phyloP scores from a whole-genome alignment of 495 filamentous ascomycete species.

The Penicillium fimorum region DNA sequence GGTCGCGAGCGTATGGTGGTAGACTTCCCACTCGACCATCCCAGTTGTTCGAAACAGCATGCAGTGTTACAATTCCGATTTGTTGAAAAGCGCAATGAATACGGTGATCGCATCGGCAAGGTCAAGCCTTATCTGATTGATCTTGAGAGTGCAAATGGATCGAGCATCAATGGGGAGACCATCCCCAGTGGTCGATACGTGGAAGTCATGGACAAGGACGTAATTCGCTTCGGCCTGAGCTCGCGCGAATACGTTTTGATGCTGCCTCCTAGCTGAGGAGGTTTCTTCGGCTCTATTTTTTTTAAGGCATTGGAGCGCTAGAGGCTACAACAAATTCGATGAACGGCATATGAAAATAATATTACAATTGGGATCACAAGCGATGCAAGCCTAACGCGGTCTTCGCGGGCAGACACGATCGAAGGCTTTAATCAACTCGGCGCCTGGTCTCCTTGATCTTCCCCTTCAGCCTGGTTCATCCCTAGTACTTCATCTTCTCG shows the following conservation, averaged over 20 bases:
- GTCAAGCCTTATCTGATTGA: slow-evolving; percentile 93
- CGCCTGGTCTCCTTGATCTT: slow-evolving; percentile 40
- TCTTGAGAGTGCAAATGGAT: slow-evolving; percentile 91
- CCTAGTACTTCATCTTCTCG: slow-evolving; percentile 37
- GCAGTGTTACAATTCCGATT: slow-evolving; percentile 92
- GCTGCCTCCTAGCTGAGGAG: slow-evolving; percentile 45
- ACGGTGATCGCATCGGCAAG: slow-evolving; percentile 72
- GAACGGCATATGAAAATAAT: background rate
- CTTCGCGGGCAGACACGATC: background rate
- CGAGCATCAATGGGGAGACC: slow-evolving; percentile 71
- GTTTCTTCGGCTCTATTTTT: background rate
- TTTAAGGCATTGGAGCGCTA: background rate
- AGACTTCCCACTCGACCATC: slow-evolving; percentile 83
- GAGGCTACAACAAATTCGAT: background rate
- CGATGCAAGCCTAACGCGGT: background rate
- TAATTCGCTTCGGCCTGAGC: slow-evolving; percentile 83
- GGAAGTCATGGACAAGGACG: slow-evolving; percentile 83
- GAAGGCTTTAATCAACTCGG: slow-evolving; percentile 22
- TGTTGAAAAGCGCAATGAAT: slow-evolving; percentile 79
- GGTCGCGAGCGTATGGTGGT: slow-evolving; percentile 77
- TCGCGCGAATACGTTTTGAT: slow-evolving; percentile 84
- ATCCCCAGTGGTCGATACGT: slow-evolving; percentile 75
- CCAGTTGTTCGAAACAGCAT: slow-evolving; percentile 91
- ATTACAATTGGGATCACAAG: slow-evolving; percentile 11
- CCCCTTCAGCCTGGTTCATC: slow-evolving; percentile 37